A percentile compares a stretch with the other conserved stretches of the same genome.
Evolutionary conservation across 768 basidiomycete genomes (phyloP).

Genomic region (Thelephora aurantiotincta): DNA sequence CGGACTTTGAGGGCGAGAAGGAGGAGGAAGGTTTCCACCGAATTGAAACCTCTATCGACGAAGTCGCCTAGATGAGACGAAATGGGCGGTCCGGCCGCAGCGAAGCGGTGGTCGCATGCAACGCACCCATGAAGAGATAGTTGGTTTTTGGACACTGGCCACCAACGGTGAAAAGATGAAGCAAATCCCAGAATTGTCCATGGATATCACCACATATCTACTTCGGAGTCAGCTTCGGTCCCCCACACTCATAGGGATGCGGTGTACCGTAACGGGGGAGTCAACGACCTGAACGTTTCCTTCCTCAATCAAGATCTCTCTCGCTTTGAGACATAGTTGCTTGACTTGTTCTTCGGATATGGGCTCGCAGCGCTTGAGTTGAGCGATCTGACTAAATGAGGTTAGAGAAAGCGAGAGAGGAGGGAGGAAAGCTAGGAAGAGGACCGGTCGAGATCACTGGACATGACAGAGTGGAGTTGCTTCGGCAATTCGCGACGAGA

Average conservation of each 20-base stretch:
- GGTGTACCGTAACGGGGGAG: constrained; percentile 72
- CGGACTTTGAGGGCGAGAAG: constrained; percentile 92
- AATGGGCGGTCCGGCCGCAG: neutral
- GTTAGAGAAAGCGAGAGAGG: neutral
- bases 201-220: constrained; percentile 95
- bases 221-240: constrained; percentile 5
- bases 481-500: no score
- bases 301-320: constrained; percentile 95
- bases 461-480: neutral
- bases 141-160: constrained; percentile 88
- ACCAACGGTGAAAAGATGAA: constrained; percentile 91
- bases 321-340: constrained; percentile 85
- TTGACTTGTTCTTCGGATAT: constrained; percentile 96
- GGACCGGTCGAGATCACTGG: neutral
- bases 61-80: constrained; percentile 66
- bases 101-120: neutral
- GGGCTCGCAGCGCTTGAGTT: constrained; percentile 84
- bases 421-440: neutral
- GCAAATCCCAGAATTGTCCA: constrained; percentile 91
- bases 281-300: constrained; percentile 95
- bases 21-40: constrained; percentile 90
- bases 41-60: constrained; percentile 95
- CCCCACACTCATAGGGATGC: no score
- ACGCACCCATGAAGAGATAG: constrained; percentile 90
- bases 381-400: constrained; percentile 76